A percentile compares a stretch with the other conserved stretches of the same genome.
These are phyloP conservation scores for Monilinia fructigena DNA, from an alignment of 2,329 filamentous ascomycete species.

Conservation along the genomic window DNA sequence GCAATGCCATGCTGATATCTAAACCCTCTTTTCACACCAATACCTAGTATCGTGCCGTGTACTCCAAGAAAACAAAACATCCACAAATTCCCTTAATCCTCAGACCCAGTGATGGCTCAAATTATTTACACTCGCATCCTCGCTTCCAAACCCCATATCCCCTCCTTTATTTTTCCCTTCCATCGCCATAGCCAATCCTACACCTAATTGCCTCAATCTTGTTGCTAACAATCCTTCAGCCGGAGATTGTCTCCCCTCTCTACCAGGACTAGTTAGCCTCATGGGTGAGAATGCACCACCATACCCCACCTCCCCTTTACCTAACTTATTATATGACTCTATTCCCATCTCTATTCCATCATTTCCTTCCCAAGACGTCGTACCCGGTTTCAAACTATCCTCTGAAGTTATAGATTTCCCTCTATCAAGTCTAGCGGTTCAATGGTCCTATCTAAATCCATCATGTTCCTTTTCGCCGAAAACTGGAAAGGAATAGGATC, in stretches of 20 bases:
- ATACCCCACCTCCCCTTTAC: slow-evolving; percentile 62
- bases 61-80: background rate
- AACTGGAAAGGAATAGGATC: slow-evolving; percentile 54
- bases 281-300: slow-evolving; percentile 51
- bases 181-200: slow-evolving; percentile 48
- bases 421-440: background rate
- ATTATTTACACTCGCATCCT: background rate
- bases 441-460: background rate
- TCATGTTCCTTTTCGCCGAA: slow-evolving; percentile 31
- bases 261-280: slow-evolving; percentile 35
- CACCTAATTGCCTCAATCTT: slow-evolving; percentile 54
- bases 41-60: background rate
- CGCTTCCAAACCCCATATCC: background rate
- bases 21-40: background rate
- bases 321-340: slow-evolving; percentile 64
- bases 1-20: background rate
- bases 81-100: background rate
- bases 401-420: background rate
- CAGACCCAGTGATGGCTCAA: background rate
- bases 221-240: slow-evolving; percentile 69
- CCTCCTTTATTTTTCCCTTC: slow-evolving; percentile 65
- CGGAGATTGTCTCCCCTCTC: slow-evolving; percentile 35
- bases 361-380: background rate
- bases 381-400: background rate
- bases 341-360: slow-evolving; percentile 36